Conservation (phyloP, 441 rosid genomes). For the Gossypium davidsonii region DNA sequence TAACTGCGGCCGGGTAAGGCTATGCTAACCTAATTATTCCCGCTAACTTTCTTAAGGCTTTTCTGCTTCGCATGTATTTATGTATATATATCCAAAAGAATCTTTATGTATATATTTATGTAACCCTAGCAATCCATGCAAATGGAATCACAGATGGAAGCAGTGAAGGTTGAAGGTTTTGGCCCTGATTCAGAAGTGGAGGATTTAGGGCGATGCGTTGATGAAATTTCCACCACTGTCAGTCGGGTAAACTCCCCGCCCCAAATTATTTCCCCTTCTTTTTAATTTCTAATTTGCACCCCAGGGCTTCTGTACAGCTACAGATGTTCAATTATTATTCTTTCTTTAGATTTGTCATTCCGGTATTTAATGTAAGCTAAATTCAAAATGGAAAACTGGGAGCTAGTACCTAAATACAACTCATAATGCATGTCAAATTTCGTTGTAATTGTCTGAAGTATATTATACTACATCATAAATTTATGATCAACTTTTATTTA, state of each 20-base stretch:
- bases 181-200: slow-evolving; percentile 40
- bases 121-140: not conserved
- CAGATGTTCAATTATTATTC: not conserved
- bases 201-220: slow-evolving; percentile 43
- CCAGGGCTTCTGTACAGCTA: not conserved
- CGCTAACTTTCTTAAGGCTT: too few species aligned
- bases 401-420: not conserved
- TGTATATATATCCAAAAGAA: too few species aligned
- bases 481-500: not conserved
- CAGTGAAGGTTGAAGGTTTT: slow-evolving; percentile 21
- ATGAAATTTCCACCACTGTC: slow-evolving; percentile 53
- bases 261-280: not conserved
- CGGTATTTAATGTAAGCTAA: not conserved
- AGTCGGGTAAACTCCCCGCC: slow-evolving; percentile 33
- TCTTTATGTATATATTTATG: too few species aligned
- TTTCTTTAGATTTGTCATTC: not conserved
- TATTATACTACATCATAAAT: not conserved
- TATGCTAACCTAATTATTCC: not conserved
- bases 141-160: slow-evolving; percentile 24
- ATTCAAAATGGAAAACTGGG: not conserved
- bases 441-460: not conserved
- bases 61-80: too few species aligned
- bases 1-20: not conserved
- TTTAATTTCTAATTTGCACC: not conserved
- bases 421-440: not conserved